These are phyloP conservation scores for Cerioporus squamosus DNA, from an alignment of 1,284 basidiomycete genomes.

Conservation along the genomic window DNA sequence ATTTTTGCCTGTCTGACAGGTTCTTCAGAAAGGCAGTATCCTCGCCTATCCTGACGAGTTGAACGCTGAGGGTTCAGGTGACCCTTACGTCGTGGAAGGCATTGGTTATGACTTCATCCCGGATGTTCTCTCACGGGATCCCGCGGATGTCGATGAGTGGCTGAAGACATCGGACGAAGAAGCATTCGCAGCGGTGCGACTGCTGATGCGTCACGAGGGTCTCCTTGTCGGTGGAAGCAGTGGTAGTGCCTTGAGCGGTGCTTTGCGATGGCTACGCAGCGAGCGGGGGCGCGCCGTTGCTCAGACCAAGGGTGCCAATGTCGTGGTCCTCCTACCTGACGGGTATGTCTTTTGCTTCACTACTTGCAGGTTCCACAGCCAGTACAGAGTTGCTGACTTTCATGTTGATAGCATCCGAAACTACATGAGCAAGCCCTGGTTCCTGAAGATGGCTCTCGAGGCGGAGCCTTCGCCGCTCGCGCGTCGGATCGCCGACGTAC, in stretches of 20 bases:
- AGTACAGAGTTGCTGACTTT: background rate
- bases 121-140: constrained; percentile 70
- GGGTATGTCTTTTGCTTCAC: constrained; percentile 56
- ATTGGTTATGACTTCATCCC: constrained; percentile 96
- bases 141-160: constrained; percentile 72
- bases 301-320: constrained; percentile 77
- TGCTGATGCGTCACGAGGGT: constrained; percentile 88
- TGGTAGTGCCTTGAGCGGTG: constrained; percentile 83
- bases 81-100: constrained; percentile 86
- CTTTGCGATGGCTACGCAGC: constrained; percentile 78
- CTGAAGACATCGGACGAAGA: constrained; percentile 86
- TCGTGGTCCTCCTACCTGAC: constrained; percentile 89
- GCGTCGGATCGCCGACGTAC: constrained; percentile 50
- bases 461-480: constrained; percentile 57
- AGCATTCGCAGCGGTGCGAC: constrained; percentile 77
- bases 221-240: constrained; percentile 92
- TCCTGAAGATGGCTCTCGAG: constrained; percentile 67
- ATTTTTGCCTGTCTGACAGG: background rate
- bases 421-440: constrained; percentile 95
- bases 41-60: constrained; percentile 72
- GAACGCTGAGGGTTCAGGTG: constrained; percentile 52
- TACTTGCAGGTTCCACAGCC: background rate
- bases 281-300: constrained; percentile 73
- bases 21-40: constrained; percentile 80
- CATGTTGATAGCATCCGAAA: constrained; percentile 76